Conservation (phyloP, 2,329 filamentous ascomycete species). For the Ilyonectria destructans region DNA sequence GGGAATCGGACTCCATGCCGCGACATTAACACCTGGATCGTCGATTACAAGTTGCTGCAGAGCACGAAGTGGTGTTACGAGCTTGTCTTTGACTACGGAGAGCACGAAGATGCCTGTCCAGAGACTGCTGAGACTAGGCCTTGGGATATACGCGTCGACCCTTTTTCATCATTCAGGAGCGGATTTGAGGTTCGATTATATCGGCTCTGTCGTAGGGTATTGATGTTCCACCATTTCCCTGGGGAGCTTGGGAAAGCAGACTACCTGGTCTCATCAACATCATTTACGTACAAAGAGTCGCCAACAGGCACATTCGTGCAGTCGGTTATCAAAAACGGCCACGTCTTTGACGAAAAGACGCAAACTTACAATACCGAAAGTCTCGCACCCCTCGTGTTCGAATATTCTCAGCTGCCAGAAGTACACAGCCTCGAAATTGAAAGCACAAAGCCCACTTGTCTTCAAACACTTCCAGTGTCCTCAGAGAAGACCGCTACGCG, state of each 20-base stretch:
- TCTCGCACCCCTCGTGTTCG: neutral
- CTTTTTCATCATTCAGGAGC: constrained; percentile 47
- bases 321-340: no score
- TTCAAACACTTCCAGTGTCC: no score
- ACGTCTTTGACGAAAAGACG: no score
- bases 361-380: neutral
- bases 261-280: constrained; percentile 30
- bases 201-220: constrained; percentile 50
- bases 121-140: constrained; percentile 19
- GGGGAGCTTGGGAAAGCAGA: constrained; percentile 43
- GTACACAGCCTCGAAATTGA: no score
- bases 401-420: neutral
- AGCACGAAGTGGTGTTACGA: constrained; percentile 51
- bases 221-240: constrained; percentile 56
- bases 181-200: constrained; percentile 54
- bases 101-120: constrained; percentile 47
- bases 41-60: neutral
- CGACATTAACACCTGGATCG: neutral
- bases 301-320: neutral
- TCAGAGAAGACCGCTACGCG: neutral
- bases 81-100: constrained; percentile 56
- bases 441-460: no score
- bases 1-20: constrained; percentile 34
- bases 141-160: constrained; percentile 48
- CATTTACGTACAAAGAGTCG: neutral